A percentile compares a stretch with the other conserved stretches of the same genome.
These are phyloP conservation scores for Hyphodiscus sp. DNA, from an alignment of 2,329 filamentous ascomycete species.

Conservation along the genomic window DNA sequence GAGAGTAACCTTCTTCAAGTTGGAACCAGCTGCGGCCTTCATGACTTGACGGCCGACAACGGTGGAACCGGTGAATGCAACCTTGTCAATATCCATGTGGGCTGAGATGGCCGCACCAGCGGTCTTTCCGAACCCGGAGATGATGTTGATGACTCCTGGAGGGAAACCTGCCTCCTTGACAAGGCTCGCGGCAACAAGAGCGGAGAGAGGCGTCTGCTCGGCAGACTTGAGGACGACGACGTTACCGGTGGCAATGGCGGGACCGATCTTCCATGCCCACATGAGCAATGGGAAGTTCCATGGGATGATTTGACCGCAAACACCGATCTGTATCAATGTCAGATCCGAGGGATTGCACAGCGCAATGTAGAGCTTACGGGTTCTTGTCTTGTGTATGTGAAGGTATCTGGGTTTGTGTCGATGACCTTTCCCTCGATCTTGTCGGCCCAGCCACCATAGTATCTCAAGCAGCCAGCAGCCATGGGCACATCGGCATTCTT, in stretches of 20 bases:
- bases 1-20: constrained; percentile 59
- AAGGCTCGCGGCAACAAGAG: constrained; percentile 45
- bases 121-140: constrained; percentile 60
- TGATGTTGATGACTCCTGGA: constrained; percentile 57
- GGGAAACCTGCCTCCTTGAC: constrained; percentile 60
- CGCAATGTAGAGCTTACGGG: constrained; percentile 39
- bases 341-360: neutral
- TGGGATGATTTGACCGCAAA: constrained; percentile 67
- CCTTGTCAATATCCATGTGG: constrained; percentile 61
- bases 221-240: constrained; percentile 54
- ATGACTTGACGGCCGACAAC: constrained; percentile 55
- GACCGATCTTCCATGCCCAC: constrained; percentile 61
- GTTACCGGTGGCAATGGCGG: constrained; percentile 54
- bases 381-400: constrained; percentile 64
- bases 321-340: constrained; percentile 40
- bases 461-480: constrained; percentile 67
- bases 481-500: constrained; percentile 62
- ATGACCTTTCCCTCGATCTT: constrained; percentile 66
- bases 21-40: constrained; percentile 56
- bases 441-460: constrained; percentile 72
- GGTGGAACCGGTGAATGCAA: constrained; percentile 61
- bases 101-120: constrained; percentile 58
- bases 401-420: constrained; percentile 56
- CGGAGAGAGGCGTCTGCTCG: constrained; percentile 55
- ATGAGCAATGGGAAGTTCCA: constrained; percentile 67